phyloP scores from a whole-genome alignment of 306 rosid species.

The Malus orientalis region DNA sequence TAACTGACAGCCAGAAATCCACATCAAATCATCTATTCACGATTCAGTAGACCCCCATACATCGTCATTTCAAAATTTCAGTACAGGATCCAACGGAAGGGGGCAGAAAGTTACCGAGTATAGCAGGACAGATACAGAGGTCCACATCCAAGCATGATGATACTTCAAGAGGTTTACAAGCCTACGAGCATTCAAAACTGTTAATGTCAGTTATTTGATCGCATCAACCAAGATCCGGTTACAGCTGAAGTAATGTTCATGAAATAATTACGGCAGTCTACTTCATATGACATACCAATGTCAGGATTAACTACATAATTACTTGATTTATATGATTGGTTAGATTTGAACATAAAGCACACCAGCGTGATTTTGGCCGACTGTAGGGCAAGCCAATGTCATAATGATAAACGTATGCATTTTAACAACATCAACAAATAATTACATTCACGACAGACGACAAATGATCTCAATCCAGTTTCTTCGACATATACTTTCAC shows the following conservation, averaged over 20 bases:
- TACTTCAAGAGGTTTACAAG: background rate
- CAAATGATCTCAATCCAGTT: background rate
- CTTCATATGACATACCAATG: background rate
- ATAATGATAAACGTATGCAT: background rate
- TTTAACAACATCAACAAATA: background rate
- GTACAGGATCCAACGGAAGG: background rate
- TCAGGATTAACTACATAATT: background rate
- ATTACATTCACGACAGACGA: background rate
- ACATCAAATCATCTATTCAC: background rate
- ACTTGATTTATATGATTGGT: background rate
- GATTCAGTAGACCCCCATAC: background rate
- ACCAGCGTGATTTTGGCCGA: background rate
- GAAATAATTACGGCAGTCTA: background rate
- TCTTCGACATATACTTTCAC: background rate
- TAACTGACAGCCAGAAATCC: background rate
- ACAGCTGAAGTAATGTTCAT: background rate
- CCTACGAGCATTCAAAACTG: background rate
- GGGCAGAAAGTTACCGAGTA: background rate
- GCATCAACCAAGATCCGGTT: background rate
- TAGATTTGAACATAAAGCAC: background rate
- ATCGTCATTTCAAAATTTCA: background rate
- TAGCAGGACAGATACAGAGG: background rate
- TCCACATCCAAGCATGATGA: background rate
- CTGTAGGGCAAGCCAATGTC: background rate
- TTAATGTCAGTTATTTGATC: background rate